Conservation (phyloP, 1,284 basidiomycete genomes). For the Leccinum griseonigrum region DNA sequence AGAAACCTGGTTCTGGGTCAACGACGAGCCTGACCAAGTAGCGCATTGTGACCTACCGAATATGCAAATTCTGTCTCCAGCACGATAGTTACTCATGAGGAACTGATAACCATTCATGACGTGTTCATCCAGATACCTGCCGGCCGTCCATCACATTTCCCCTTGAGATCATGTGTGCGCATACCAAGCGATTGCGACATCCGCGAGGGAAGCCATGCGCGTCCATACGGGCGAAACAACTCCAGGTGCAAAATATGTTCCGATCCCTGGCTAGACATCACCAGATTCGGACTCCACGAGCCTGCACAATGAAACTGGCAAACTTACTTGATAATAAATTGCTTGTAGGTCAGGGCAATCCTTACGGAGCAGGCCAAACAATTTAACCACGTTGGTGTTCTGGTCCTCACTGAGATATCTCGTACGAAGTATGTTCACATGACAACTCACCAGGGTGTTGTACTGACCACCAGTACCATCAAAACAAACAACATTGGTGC, state of each 20-base stretch:
- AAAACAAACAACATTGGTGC: slow-evolving; percentile 59
- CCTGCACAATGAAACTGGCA: neutral
- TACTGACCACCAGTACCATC: slow-evolving; percentile 60
- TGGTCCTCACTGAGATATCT: slow-evolving; percentile 23
- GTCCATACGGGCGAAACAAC: slow-evolving; percentile 49
- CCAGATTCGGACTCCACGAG: neutral
- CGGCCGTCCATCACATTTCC: neutral
- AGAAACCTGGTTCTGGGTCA: slow-evolving; percentile 52
- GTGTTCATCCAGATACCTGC: slow-evolving; percentile 60
- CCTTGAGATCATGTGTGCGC: slow-evolving; percentile 10
- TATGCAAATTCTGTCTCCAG: slow-evolving; percentile 60
- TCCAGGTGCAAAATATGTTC: slow-evolving; percentile 59
- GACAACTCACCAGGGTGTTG: slow-evolving; percentile 25
- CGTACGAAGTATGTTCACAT: neutral
- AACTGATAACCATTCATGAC: slow-evolving; percentile 65
- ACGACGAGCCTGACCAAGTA: neutral
- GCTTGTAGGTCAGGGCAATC: slow-evolving; percentile 53
- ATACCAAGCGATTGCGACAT: slow-evolving; percentile 61
- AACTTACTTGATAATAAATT: slow-evolving; percentile 63
- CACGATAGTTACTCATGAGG: slow-evolving; percentile 62
- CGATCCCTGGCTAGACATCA: slow-evolving; percentile 50
- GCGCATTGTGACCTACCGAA: slow-evolving; percentile 43
- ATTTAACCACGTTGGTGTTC: slow-evolving; percentile 72
- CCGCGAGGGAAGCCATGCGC: slow-evolving; percentile 50
- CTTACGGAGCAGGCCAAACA: slow-evolving; percentile 62